These are phyloP conservation scores for Esteya vermicola DNA, from an alignment of 2,329 filamentous ascomycete species.

Conservation along the genomic window DNA sequence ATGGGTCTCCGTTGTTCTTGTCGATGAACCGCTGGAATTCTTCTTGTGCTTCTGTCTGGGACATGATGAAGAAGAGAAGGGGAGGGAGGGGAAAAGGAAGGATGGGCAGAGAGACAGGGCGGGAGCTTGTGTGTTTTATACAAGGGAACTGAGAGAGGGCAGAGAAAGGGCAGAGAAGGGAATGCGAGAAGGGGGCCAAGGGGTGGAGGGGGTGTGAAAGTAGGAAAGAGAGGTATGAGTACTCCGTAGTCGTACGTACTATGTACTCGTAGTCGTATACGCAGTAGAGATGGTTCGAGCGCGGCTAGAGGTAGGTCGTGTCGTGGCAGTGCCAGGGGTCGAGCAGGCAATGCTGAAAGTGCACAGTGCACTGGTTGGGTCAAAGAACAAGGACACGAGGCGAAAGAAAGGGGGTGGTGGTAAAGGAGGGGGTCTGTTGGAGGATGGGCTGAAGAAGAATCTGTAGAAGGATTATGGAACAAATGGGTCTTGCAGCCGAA, in stretches of 20 bases:
- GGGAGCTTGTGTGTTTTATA: not conserved
- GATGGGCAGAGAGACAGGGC: not conserved
- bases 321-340: no score
- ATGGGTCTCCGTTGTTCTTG: slow-evolving; percentile 32
- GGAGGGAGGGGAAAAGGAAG: not conserved
- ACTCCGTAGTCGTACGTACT: no score
- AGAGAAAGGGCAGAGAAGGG: not conserved
- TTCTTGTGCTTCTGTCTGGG: slow-evolving; percentile 40
- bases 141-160: not conserved
- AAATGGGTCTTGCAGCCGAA: no score
- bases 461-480: no score
- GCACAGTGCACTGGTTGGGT: no score
- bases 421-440: no score
- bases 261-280: no score
- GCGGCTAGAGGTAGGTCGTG: no score
- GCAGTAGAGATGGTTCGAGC: no score
- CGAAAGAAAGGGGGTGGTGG: not conserved
- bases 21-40: slow-evolving; percentile 51
- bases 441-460: no score
- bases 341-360: no score
- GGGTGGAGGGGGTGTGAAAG: not conserved
- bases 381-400: no score
- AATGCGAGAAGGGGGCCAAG: not conserved
- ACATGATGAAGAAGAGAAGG: slow-evolving; percentile 28
- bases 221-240: not conserved